Percentiles rank a stretch among this genome's conserved stretches.
phyloP scores from a whole-genome alignment of 805 yeast species.

The Pichia nanzhaoensis region DNA sequence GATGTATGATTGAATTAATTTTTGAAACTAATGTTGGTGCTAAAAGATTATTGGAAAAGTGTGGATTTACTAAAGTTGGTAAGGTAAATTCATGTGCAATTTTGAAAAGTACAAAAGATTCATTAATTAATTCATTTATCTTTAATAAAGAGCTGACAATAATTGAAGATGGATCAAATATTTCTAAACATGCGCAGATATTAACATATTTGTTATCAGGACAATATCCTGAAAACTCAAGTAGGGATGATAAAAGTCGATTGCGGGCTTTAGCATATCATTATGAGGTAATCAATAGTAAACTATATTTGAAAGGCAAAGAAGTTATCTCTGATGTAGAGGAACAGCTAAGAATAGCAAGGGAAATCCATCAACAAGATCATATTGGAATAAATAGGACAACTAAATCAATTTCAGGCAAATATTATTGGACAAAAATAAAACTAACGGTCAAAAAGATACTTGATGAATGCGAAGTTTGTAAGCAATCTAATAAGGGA shows the following conservation, averaged over 20 bases:
- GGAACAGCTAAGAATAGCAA: conserved; percentile 68
- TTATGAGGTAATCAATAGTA: conserved; percentile 65
- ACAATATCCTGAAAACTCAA: conserved; percentile 75
- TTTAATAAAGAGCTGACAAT: conserved; percentile 76
- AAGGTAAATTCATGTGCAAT: conserved; percentile 83
- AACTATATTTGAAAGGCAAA: conserved; percentile 48
- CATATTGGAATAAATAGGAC: conserved; percentile 91
- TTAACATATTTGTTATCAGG: conserved; percentile 76
- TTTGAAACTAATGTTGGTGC: conserved; percentile 87
- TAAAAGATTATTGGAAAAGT: conserved; percentile 65
- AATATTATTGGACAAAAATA: conserved; percentile 86
- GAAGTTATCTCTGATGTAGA: conserved; percentile 78
- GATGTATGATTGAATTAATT: conserved; percentile 75
- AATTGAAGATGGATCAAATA: conserved; percentile 21
- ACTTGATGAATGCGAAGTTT: conserved; percentile 66
- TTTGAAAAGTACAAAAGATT: conserved; percentile 68
- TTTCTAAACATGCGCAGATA: conserved; percentile 55
- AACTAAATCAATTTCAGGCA: conserved; percentile 67
- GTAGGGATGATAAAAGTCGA: conserved; percentile 82
- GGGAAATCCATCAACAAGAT: conserved; percentile 53
- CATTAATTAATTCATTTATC: conserved; percentile 77
- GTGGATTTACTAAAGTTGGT: conserved; percentile 74
- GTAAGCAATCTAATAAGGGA: conserved; percentile 39
- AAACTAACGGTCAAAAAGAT: conserved; percentile 82
- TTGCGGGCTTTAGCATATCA: conserved; percentile 74